Base-by-base conservation (phyloP, 2,329 filamentous ascomycete genomes). In the Magnaporthiopsis rhizophila region DNA sequence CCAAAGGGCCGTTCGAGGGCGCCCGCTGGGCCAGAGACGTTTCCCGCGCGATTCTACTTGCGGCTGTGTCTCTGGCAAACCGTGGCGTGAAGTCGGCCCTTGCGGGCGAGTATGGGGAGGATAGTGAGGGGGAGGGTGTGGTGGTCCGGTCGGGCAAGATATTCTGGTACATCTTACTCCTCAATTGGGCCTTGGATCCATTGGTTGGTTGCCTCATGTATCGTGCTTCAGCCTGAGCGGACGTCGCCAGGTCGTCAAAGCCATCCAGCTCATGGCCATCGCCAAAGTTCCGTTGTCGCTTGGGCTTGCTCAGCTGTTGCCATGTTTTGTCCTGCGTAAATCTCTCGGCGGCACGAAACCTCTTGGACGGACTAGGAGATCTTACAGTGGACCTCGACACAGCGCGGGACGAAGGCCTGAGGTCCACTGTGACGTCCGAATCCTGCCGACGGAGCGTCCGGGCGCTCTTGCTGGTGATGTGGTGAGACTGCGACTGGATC, bases 161-260 rank as follows among this genome's bases (percentile, higher is more conserved):
- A 65, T 82, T 84, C 66, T 86, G 83, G 66, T 83, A 81, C 11
- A 84, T 72, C 70, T 82, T 86, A 71, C 81, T 86, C 64, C 86
- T 81, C 45, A 85, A 71, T 57, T 80, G 77, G 50, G 85, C 83
- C 75, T 89, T 92, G 32, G 89, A 86, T 59, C 89, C 87, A 64
- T 84, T 86, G 56, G 89, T 80, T 3, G 95, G 93, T 70, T 90
- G 87, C 74, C 93, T 96, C 67, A 92, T 81, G 72, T 86, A 99
- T 70, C 86, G 90, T 67, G 87, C 92, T 76, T 99, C 95, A 18
- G 86, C 84, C 66, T 89, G 86, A 15, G 84, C 86, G 21, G 93
- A 97, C 0, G 93, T 98, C 1, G 94, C 94, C 64, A 99, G 79
- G 75, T 99, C 95, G 73, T 99, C 95, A 73, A 99, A 98, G 2